Evolutionary conservation across 2,329 filamentous ascomycete species (phyloP).

Genomic region (Epichloe uncinata): DNA sequence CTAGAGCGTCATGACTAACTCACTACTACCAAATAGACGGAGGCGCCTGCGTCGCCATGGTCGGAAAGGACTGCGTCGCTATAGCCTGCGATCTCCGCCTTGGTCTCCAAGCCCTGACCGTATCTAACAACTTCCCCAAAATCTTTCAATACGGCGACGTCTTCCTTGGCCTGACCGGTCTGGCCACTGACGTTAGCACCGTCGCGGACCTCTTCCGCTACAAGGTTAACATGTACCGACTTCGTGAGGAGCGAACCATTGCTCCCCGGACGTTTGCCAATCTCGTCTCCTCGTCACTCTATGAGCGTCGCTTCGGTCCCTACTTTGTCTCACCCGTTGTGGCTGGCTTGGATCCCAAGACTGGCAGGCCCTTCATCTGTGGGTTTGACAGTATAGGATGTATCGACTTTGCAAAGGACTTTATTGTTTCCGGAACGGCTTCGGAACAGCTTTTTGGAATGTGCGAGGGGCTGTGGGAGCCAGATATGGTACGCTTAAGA

Average conservation of each 20-base stretch:
- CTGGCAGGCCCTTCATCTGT: conserved; percentile 92
- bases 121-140: conserved; percentile 99
- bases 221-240: conserved; percentile 99
- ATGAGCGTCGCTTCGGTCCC: conserved; percentile 91
- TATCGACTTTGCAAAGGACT: conserved; percentile 99
- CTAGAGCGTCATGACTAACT: not conserved
- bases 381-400: conserved; percentile 98
- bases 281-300: conserved; percentile 79
- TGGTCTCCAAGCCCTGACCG: conserved; percentile 87
- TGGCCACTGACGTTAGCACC: conserved; percentile 89
- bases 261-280: conserved; percentile 92
- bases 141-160: conserved; percentile 95
- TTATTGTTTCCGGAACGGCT: conserved; percentile 93
- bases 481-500: conserved; percentile 61
- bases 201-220: conserved; percentile 96
- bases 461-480: conserved; percentile 96
- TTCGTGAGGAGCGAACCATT: conserved; percentile 95
- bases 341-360: conserved; percentile 88
- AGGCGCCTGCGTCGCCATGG: conserved; percentile 96
- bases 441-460: conserved; percentile 98
- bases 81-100: conserved; percentile 98
- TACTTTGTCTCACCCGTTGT: conserved; percentile 95
- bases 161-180: conserved; percentile 88
- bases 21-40: conserved; percentile 39
- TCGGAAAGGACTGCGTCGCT: conserved; percentile 98